Evolutionary conservation across 2,329 filamentous ascomycete species (phyloP).

Genomic region (Knufia petricola): DNA sequence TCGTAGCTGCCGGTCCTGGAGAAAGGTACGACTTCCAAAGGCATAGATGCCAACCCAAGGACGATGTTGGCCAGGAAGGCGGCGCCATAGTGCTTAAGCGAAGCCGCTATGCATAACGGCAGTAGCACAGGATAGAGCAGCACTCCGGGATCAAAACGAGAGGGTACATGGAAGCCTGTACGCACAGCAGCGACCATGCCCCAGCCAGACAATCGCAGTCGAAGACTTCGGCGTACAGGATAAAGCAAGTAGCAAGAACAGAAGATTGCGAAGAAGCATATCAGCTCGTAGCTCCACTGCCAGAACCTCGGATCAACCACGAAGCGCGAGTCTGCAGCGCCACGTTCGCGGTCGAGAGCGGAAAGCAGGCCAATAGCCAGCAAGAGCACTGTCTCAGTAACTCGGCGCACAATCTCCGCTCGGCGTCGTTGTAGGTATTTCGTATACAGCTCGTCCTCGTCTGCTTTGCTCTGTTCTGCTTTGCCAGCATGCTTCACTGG

Average conservation of each 20-base stretch:
- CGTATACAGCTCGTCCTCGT: constrained; percentile 15
- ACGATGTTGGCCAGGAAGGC: constrained; percentile 69
- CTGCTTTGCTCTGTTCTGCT: constrained; percentile 5
- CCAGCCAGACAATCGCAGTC: constrained; percentile 14
- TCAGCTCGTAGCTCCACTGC: constrained; percentile 3
- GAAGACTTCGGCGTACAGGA: constrained; percentile 15
- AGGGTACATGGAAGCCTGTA: constrained; percentile 50
- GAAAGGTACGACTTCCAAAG: constrained; percentile 54
- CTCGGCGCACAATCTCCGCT: constrained; percentile 38
- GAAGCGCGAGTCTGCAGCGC: not conserved
- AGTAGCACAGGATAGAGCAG: constrained; percentile 75
- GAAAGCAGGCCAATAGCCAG: constrained; percentile 41
- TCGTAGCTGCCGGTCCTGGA: constrained; percentile 48
- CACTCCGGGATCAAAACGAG: constrained; percentile 81
- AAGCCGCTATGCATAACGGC: constrained; percentile 65
- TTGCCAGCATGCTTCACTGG: constrained; percentile 9
- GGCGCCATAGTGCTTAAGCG: constrained; percentile 55
- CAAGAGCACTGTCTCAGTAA: constrained; percentile 46
- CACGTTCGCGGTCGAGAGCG: not conserved
- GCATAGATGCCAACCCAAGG: constrained; percentile 69
- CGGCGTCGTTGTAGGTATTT: constrained; percentile 28
- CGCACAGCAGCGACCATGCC: constrained; percentile 12
- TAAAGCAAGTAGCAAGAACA: constrained; percentile 16
- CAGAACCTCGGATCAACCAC: not conserved
- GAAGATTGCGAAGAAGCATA: not conserved